phyloP scores from a whole-genome alignment of 495 filamentous ascomycete species.

The Rostrohypoxylon terebratum region DNA sequence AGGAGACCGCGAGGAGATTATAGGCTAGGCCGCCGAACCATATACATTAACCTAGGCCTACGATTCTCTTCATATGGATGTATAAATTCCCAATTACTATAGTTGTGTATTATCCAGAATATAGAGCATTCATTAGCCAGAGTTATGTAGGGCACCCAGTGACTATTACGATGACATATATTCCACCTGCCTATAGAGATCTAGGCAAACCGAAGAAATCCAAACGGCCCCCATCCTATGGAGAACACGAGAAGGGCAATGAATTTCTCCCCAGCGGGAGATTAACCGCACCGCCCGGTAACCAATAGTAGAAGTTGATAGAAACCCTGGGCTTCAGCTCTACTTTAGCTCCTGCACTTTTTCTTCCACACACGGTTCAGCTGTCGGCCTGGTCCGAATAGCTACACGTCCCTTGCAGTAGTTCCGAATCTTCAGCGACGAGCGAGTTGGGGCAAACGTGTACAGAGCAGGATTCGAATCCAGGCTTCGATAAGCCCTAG shows the following conservation, averaged over 20 bases:
- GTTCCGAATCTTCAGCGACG: not conserved
- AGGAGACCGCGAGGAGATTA: not conserved
- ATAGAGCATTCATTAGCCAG: not conserved
- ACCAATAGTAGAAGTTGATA: not conserved
- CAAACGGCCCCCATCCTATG: not conserved
- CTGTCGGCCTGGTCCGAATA: not conserved
- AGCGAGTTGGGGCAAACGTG: not conserved
- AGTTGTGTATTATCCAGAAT: not conserved
- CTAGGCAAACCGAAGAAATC: not conserved
- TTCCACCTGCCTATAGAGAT: not conserved
- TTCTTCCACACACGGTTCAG: conserved; percentile 8
- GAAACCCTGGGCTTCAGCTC: not conserved
- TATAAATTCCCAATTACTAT: not conserved
- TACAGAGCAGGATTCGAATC: not conserved
- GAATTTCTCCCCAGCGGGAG: not conserved
- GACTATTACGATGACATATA: not conserved
- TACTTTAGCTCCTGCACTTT: not conserved
- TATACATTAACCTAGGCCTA: not conserved
- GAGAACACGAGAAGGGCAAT: not conserved
- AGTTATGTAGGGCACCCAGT: not conserved
- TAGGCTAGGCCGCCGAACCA: no score
- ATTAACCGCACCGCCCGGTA: not conserved
- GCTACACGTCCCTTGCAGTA: conserved; percentile 2
- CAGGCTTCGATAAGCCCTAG: conserved; percentile 11
- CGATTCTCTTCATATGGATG: not conserved